These are phyloP conservation scores for Monosporozyma aquatica DNA, from an alignment of 805 yeast genomes.

Conservation along the genomic window DNA sequence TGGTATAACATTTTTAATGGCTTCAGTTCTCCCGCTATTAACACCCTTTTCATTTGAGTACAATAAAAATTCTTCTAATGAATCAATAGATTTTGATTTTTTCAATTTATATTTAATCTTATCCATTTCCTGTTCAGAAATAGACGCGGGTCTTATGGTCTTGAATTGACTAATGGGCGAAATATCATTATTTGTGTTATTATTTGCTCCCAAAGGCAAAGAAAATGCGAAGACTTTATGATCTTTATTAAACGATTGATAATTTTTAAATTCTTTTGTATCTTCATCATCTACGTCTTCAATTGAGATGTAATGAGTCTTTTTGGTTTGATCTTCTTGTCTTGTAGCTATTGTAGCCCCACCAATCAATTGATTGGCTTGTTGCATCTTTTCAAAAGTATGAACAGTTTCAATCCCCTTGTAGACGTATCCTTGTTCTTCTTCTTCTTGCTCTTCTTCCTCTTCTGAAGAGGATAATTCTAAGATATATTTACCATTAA, in stretches of 20 bases:
- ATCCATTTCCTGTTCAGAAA: neutral
- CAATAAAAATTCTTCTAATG: conserved; percentile 53
- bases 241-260: conserved; percentile 8
- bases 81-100: conserved; percentile 49
- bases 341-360: conserved; percentile 8
- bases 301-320: conserved; percentile 7
- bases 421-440: conserved; percentile 3
- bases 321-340: neutral
- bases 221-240: conserved; percentile 32
- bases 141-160: conserved; percentile 12
- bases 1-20: conserved; percentile 54
- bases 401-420: conserved; percentile 7
- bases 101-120: conserved; percentile 29
- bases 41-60: conserved; percentile 47
- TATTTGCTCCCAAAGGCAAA: conserved; percentile 33
- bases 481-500: neutral
- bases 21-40: conserved; percentile 60
- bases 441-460: neutral
- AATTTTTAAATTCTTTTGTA: conserved; percentile 7
- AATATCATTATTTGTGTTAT: neutral
- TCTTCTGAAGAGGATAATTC: conserved; percentile 3
- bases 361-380: conserved; percentile 11
- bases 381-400: conserved; percentile 8
- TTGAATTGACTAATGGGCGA: conserved; percentile 9
- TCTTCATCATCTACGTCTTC: conserved; percentile 11